These are phyloP conservation scores for Jaminaea rosea DNA, from an alignment of 1,284 basidiomycete genomes.

Conservation along the genomic window DNA sequence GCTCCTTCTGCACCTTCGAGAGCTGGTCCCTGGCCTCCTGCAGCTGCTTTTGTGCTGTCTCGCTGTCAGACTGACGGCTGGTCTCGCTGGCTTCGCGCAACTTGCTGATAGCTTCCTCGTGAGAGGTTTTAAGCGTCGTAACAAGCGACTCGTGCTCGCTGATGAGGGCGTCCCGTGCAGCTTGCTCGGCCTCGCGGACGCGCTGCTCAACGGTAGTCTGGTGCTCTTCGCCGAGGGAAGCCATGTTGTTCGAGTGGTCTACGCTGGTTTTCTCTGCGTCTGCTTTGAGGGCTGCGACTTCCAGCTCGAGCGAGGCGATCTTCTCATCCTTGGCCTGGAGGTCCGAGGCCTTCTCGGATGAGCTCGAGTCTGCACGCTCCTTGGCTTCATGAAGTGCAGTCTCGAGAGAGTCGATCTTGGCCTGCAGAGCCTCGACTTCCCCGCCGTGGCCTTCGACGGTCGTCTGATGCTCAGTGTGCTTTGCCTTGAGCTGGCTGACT, in stretches of 20 bases:
- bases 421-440: conserved; percentile 1
- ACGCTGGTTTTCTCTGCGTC: conserved; percentile 10
- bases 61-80: not conserved
- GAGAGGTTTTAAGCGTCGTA: too few species aligned
- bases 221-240: not conserved
- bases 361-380: conserved; percentile 5
- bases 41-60: conserved; percentile 10
- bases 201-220: not conserved
- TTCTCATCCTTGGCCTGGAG: conserved; percentile 16
- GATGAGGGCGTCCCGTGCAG: conserved; percentile 12
- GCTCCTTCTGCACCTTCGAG: conserved; percentile 16
- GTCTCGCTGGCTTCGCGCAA: not conserved
- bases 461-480: conserved; percentile 9
- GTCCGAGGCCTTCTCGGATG: conserved; percentile 10
- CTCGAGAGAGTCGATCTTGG: conserved; percentile 9
- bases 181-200: conserved; percentile 9
- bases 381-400: conserved; percentile 11
- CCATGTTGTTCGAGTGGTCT: conserved; percentile 4
- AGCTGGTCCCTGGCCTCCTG: conserved; percentile 16
- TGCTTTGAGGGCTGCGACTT: not conserved
- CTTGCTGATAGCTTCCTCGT: conserved; percentile 13
- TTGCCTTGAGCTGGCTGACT: conserved; percentile 5
- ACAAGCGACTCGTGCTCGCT: conserved; percentile 9
- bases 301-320: not conserved
- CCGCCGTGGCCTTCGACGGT: conserved; percentile 1